Base-by-base conservation (phyloP, 2,329 filamentous ascomycete genomes). In the Diaporthe longicolla region DNA sequence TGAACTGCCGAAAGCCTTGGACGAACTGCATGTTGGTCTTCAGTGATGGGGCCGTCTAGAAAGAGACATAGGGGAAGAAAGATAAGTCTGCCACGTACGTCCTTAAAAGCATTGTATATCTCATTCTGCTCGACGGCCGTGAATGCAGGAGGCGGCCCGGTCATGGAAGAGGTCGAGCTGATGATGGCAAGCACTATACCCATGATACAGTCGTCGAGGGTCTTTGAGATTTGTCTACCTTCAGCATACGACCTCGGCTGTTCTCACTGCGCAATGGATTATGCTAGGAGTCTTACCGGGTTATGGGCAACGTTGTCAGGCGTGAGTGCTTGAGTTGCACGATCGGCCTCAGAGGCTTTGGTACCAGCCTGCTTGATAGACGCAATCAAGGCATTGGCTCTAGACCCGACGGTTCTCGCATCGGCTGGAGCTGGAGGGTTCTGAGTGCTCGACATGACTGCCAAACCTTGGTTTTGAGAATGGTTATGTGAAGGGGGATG, bases 101-200 rank as follows among this genome's bases (percentile, higher is more conserved):
- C 55, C 32, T 58, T 58, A 21, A 58, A 37, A 58, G 55, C 55
- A n/a, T 58, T n/a, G 21, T 37, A 58, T 3, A 58, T n/a, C 21
- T 37, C 32, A 9, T n/a, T 9, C 32, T 37, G 55, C 32, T 58
- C 32, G n/a, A 17, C 32, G 21, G 21, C 55, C 15, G 32, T 37
- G 32, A 58, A 35, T 0, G 15, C 21, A 11, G 55, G 11, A 32
- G 26, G 15, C 29, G 29, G 29, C 4, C 17, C 54, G 26, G 54
- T 10, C 26, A 57, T 19, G 26, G 29, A 57, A 1, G 9, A 19
- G 0, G 17, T 57, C 9, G 26, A 57, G 54, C 17, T 13, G 1
- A 35, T 5, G 26, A 57, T 21, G 9, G 19, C 8, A 29, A 57
- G 3, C 8, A 21, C 26, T 32, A 32, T 21, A 7, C 9, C 54